These are phyloP conservation scores for Salinomyces thailandicus DNA, from an alignment of 2,329 filamentous ascomycete genomes.

Conservation along the genomic window DNA sequence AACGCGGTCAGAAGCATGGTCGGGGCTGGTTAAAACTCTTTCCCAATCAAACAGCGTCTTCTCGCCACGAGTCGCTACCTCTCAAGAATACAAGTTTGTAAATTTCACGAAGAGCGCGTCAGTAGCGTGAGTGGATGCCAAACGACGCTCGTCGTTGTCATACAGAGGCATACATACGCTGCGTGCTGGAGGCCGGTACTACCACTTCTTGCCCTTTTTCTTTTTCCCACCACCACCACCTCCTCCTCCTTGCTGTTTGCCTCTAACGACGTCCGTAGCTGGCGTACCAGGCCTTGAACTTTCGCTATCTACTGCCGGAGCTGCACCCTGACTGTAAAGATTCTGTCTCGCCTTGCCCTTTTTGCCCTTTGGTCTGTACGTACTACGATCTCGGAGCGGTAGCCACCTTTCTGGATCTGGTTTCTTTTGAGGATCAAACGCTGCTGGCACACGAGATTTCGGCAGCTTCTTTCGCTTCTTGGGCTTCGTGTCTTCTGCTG, in stretches of 20 bases:
- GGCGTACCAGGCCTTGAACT: conserved; percentile 23
- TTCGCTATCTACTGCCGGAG: conserved; percentile 51
- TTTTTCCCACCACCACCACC: conserved; percentile 34
- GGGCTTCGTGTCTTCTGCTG: conserved; percentile 32
- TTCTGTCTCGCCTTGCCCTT: conserved; percentile 62
- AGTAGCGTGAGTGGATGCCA: too few relatives aligned
- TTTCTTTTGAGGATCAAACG: conserved; percentile 65
- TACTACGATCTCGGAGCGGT: conserved; percentile 77
- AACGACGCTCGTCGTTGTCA: too few relatives aligned
- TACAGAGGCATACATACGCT: too few relatives aligned
- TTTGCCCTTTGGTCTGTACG: conserved; percentile 80
- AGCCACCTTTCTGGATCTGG: conserved; percentile 90
- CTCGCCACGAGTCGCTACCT: too few relatives aligned
- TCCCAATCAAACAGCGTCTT: too few relatives aligned
- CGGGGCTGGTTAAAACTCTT: too few relatives aligned
- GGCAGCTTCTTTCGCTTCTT: conserved; percentile 49
- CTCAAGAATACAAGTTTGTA: too few relatives aligned
- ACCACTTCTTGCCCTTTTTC: conserved; percentile 8
- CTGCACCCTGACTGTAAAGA: conserved; percentile 75
- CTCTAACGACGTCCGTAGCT: conserved; percentile 32
- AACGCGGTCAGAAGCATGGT: too few relatives aligned
- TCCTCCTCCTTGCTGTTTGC: conserved; percentile 29
- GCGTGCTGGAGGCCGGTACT: too few relatives aligned
- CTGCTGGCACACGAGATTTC: conserved; percentile 56
- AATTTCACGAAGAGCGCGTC: too few relatives aligned